Conservation (phyloP, 208 protist genomes). For the Tetramitus jugosus region DNA sequence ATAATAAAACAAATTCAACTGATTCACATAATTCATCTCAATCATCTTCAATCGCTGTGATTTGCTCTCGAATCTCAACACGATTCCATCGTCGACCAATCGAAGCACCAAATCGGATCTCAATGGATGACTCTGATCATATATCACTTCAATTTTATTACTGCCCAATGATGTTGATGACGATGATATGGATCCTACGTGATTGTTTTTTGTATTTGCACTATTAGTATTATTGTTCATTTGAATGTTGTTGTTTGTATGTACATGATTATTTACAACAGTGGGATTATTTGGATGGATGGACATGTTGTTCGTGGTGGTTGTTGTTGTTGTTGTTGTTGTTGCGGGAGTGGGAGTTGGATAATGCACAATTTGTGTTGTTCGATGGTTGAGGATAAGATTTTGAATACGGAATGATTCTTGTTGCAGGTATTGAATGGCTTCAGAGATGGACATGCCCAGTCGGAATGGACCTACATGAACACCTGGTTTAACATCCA, state of each 20-base stretch:
- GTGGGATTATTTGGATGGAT: too few species aligned
- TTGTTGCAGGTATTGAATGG: neutral
- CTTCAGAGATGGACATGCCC: conserved; percentile 17
- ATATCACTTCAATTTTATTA: conserved; percentile 1
- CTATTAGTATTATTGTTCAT: too few species aligned
- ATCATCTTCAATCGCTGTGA: conserved; percentile 8
- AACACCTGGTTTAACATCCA: neutral
- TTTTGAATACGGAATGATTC: neutral
- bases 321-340: neutral
- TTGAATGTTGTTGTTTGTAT: too few species aligned
- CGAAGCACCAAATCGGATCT: neutral
- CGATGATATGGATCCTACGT: too few species aligned
- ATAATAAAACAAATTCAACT: conserved; percentile 1
- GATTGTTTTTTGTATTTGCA: too few species aligned
- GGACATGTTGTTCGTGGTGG: too few species aligned
- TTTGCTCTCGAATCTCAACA: conserved; percentile 1
- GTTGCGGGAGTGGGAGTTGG: neutral
- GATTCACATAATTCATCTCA: conserved; percentile 1
- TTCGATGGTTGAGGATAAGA: too few species aligned
- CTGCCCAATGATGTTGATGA: too few species aligned
- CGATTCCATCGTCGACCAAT: conserved; percentile 3
- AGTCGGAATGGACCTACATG: neutral
- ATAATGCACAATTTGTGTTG: too few species aligned
- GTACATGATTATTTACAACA: too few species aligned
- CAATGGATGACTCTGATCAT: neutral